Evolutionary conservation across 1,139 yeast species (phyloP), one percentile per base, ranked within the genome.

Genomic region (Scheffersomyces insectosa): DNA sequence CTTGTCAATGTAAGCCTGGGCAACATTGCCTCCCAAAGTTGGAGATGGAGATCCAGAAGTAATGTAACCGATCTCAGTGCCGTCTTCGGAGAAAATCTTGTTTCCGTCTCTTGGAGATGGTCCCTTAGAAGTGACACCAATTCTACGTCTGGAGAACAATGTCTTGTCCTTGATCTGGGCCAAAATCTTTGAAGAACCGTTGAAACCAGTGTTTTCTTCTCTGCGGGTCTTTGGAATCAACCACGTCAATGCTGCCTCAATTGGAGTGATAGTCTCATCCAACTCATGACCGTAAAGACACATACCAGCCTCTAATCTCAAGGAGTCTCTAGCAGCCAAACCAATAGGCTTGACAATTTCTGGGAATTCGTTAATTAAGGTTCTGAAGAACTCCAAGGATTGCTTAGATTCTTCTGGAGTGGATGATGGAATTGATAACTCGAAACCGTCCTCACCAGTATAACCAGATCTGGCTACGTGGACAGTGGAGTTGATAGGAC

Each of bases 371-470:
- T 71, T 77, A 39, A 90, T 66, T 45, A 93, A 67, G 11, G 79
- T 70, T 49, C 77, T 70, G 44, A 95, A 83, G 54, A 93, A 80
- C 3, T 77, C 80, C 39, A 72, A 65, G 2, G 93, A 83, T 45
- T 66, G 62, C 30, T 57, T 51, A 5, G 60, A 50, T 40, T 80
- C 80, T 5, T 66, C 63, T 9, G 67, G 69, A 43, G 77, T 77
- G 11, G 63, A 45, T 3, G 77, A 71, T 13, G 93, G 88, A 47
- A 93, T 83, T 9, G 96, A 85, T 48, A 93, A 79, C 61, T 93
- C 99, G 64, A 93, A 91, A 1, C 99, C 99, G 62, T 93, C 99
- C 67, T 93, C 99, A 28, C 99, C 99, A 4, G 99, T 93, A 70
- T 93, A 93, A 1, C 99, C 99, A 25, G 96, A 88, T 66, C 99